These are phyloP conservation scores for Carex arenaria DNA, from an alignment of 202 grass and related monocot species.

Conservation along the genomic window DNA sequence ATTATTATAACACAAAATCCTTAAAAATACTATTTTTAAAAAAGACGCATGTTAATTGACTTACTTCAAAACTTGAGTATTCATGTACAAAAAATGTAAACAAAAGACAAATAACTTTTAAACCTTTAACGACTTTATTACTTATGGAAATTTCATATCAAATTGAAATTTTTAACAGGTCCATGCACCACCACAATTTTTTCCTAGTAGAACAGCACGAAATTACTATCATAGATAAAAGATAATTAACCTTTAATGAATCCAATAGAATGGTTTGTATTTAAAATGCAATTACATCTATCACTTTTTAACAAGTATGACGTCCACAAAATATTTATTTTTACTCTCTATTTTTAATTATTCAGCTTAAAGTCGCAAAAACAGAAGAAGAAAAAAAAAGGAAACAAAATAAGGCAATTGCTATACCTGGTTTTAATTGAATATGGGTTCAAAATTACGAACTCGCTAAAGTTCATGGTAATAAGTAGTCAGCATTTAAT, in stretches of 20 bases:
- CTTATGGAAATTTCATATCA: not conserved
- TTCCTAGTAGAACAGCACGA: not conserved
- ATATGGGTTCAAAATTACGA: not conserved
- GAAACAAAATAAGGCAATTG: not conserved
- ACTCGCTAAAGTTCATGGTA: not conserved
- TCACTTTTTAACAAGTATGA: not conserved
- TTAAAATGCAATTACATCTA: not conserved
- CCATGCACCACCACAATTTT: not conserved
- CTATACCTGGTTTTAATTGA: not conserved
- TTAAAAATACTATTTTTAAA: not conserved
- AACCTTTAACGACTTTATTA: not conserved
- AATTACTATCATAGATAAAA: not conserved
- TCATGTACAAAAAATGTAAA: not conserved
- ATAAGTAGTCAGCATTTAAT: conserved; percentile 5
- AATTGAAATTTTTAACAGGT: conserved; percentile 1
- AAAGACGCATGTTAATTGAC: not conserved
- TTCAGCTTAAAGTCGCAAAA: not conserved
- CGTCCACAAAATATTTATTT: not conserved
- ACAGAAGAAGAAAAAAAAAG: not conserved
- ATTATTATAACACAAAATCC: not conserved
- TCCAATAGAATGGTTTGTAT: not conserved
- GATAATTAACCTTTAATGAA: not conserved
- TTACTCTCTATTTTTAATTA: not conserved
- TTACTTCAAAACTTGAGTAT: not conserved
- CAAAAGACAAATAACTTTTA: not conserved